A percentile compares a stretch with the other conserved stretches of the same genome.
Conservation (phyloP, 2,329 filamentous ascomycete species). For the Exophiala mesophila region DNA sequence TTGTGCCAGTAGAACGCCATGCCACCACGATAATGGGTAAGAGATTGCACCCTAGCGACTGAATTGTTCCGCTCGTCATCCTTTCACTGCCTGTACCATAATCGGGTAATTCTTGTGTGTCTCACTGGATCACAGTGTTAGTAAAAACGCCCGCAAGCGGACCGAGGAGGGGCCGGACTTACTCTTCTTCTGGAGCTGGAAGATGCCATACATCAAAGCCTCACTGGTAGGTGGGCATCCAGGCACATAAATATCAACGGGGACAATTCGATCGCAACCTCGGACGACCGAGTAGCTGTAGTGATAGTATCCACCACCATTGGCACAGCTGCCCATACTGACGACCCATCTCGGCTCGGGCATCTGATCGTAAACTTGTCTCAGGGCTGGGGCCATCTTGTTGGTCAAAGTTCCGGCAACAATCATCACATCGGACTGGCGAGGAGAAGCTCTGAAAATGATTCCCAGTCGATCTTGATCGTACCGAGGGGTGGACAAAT, state of each 20-base stretch:
- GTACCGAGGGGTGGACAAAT: conserved; percentile 79
- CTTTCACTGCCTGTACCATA: conserved; percentile 50
- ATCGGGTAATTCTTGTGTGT: conserved; percentile 43
- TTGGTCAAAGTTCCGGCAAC: conserved; percentile 89
- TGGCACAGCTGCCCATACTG: conserved; percentile 80
- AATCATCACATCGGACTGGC: conserved; percentile 89
- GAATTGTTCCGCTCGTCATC: background rate
- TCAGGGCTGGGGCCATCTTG: conserved; percentile 89
- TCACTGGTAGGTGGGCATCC: conserved; percentile 58
- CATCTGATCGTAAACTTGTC: conserved; percentile 95
- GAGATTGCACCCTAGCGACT: background rate
- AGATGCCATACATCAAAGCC: conserved; percentile 57
- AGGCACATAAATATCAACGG: conserved; percentile 75
- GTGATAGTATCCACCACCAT: conserved; percentile 82
- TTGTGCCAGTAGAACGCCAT: background rate
- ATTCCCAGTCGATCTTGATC: conserved; percentile 85
- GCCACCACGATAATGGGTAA: background rate
- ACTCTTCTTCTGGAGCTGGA: conserved; percentile 70
- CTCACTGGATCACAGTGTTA: conserved; percentile 35
- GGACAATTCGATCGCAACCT: conserved; percentile 70
- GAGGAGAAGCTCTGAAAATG: conserved; percentile 82
- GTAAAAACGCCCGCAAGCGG: background rate
- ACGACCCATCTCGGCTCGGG: conserved; percentile 84
- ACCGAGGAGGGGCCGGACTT: conserved; percentile 4
- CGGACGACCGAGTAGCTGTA: conserved; percentile 75